A percentile compares a stretch with the other conserved stretches of the same genome.
phyloP scores from a whole-genome alignment of 768 basidiomycete genomes.

The Austroboletus festivus region DNA sequence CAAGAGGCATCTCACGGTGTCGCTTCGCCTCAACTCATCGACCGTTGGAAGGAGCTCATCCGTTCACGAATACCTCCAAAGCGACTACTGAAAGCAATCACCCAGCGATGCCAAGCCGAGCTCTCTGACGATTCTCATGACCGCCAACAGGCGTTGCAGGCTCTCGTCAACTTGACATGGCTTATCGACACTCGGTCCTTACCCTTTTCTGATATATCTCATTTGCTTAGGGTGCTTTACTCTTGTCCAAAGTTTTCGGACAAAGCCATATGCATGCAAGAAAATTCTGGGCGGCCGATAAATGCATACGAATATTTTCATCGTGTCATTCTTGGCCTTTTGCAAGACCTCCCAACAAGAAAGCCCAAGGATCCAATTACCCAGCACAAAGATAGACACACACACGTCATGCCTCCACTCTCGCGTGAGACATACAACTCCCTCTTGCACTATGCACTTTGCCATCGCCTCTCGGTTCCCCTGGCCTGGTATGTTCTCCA shows the following conservation, averaged over 20 bases:
- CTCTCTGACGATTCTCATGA: constrained; percentile 28
- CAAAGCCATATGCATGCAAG: constrained; percentile 37
- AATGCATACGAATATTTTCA: constrained; percentile 50
- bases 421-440: constrained; percentile 51
- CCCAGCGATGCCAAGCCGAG: constrained; percentile 25
- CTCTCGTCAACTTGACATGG: constrained; percentile 55
- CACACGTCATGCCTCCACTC: constrained; percentile 31
- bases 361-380: constrained; percentile 20
- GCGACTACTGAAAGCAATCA: constrained; percentile 34
- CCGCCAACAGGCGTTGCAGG: constrained; percentile 47
- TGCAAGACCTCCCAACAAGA: constrained; percentile 30
- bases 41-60: constrained; percentile 20
- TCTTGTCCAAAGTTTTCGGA: constrained; percentile 40
- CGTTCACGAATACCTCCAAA: constrained; percentile 23
- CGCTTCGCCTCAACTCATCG: constrained; percentile 14
- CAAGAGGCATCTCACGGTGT: constrained; percentile 13
- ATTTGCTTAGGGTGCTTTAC: constrained; percentile 47
- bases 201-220: constrained; percentile 41
- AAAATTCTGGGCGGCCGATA: constrained; percentile 23
- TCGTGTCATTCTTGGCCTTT: constrained; percentile 41
- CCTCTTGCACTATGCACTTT: constrained; percentile 64
- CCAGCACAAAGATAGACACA: constrained; percentile 1
- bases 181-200: constrained; percentile 50
- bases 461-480: constrained; percentile 49
- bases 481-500: constrained; percentile 48